These are phyloP conservation scores for Effrenium voratum DNA, from an alignment of 73 alveolate species.

Conservation along the genomic window DNA sequence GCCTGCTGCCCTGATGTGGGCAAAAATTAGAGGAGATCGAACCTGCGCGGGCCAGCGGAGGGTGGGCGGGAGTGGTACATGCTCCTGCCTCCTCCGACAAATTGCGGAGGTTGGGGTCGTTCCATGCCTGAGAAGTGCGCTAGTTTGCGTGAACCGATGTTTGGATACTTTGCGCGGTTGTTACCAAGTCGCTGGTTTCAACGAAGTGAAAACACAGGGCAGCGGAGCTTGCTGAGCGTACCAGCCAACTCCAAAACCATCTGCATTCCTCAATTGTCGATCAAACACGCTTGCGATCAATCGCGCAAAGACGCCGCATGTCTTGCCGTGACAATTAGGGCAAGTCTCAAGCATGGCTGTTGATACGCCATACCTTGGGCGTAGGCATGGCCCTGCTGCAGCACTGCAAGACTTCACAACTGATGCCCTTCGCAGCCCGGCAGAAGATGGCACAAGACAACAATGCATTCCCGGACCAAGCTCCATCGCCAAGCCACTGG, in stretches of 20 bases:
- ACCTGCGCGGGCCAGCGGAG: neutral
- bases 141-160: too few relatives aligned
- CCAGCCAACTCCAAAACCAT: constrained; percentile 93
- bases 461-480: too few relatives aligned
- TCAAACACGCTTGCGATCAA: neutral
- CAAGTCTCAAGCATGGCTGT: constrained; percentile 76
- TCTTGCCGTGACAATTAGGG: too few relatives aligned
- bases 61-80: neutral
- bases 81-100: constrained; percentile 81
- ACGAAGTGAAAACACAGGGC: constrained; percentile 82
- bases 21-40: constrained; percentile 78
- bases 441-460: too few relatives aligned
- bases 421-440: too few relatives aligned
- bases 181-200: constrained; percentile 53
- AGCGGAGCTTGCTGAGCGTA: constrained; percentile 89
- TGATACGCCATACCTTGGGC: constrained; percentile 73
- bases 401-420: neutral
- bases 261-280: constrained; percentile 55
- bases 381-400: neutral
- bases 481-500: neutral
- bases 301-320: neutral
- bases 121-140: constrained; percentile 30
- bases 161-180: too few relatives aligned
- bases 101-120: constrained; percentile 80
- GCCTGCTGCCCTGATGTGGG: constrained; percentile 82